Evolutionary conservation across 164 flowering plant species (phyloP), one percentile per base, ranked within the genome.

Genomic region (Umbilicus rupestris): DNA sequence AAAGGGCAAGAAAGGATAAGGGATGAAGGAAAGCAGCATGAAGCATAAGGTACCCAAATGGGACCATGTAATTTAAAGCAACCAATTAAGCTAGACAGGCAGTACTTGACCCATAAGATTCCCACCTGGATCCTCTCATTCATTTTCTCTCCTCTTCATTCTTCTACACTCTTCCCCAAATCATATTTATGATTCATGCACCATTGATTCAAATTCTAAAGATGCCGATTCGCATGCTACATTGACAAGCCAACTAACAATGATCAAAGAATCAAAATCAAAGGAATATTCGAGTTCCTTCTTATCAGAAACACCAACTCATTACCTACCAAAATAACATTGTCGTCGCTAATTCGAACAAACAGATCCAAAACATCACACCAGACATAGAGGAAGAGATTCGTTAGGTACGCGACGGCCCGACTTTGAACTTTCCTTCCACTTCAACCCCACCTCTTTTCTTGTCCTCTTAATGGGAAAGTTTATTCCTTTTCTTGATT

Each of bases 331-430:
- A 2, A 24, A 9, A 52, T 24, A 52, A 17, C 24, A 26, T 28
- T 28, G 5, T 28, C 60, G 60, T 55, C 33, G 60, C 60, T 28
- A 55, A 55, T 28, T 11, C 60, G 3, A 11, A 1, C 33, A 55
- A 30, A 7, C 22, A 55, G 19, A 55, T 55, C 60, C 60, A 55
- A 55, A 30, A 55, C 60, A 24, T 10, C 58, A 24, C 20, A 52
- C 58, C 58, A 11, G 60, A 55, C 60, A 55, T 15, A 24, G 14
- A 29, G 19, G 33, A 28, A 55, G 60, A 55, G 60, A 55, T 26
- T 55, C 60, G 60, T 14, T 28, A 10, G 60, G 71, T 85, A 86
- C 80, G 93, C 93, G 96, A 90, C 93, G 96, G 72, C 87, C 78
- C 96, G 96, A 81, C 91, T 73, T 79, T 81, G 87, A 73, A 41